Evolutionary conservation across 1,284 basidiomycete genomes (phyloP).

Genomic region (Pseudozyma pruni): DNA sequence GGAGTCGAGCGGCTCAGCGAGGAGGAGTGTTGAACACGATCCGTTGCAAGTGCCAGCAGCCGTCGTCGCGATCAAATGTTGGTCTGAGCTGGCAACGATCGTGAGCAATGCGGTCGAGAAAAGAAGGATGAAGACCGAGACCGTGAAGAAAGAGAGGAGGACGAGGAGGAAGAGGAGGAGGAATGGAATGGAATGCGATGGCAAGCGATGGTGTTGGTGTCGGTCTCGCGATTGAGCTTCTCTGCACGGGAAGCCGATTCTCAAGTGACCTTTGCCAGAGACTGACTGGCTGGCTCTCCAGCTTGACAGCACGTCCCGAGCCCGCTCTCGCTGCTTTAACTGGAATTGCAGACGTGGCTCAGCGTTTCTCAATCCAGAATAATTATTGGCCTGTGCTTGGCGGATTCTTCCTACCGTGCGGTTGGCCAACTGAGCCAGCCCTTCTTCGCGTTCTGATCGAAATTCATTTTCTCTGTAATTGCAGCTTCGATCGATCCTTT

Average conservation of each 20-base stretch:
- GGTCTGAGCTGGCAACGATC: not conserved
- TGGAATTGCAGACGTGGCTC: conserved; percentile 29
- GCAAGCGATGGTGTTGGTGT: too few species aligned
- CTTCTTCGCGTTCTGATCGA: conserved; percentile 8
- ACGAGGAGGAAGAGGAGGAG: not conserved
- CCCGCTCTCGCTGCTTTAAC: too few species aligned
- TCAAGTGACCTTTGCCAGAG: not conserved
- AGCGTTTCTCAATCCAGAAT: not conserved
- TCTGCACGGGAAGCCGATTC: too few species aligned
- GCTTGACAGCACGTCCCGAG: not conserved
- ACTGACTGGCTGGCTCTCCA: conserved; percentile 7
- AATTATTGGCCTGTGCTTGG: conserved; percentile 42
- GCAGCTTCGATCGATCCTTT: too few species aligned
- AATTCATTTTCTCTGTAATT: conserved; percentile 3
- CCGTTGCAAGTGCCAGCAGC: too few species aligned
- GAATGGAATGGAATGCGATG: too few species aligned
- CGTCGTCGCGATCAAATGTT: not conserved
- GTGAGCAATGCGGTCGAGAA: not conserved
- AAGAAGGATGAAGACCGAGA: not conserved
- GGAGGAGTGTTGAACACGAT: not conserved
- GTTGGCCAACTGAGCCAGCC: not conserved
- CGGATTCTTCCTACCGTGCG: conserved; percentile 25
- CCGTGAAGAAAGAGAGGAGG: not conserved
- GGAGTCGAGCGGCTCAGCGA: conserved; percentile 35
- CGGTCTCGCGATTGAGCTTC: too few species aligned